Percentiles rank a stretch among this genome's conserved stretches.
phyloP scores from a whole-genome alignment of 2,329 filamentous ascomycete species.

The Colletotrichum tropicicola region DNA sequence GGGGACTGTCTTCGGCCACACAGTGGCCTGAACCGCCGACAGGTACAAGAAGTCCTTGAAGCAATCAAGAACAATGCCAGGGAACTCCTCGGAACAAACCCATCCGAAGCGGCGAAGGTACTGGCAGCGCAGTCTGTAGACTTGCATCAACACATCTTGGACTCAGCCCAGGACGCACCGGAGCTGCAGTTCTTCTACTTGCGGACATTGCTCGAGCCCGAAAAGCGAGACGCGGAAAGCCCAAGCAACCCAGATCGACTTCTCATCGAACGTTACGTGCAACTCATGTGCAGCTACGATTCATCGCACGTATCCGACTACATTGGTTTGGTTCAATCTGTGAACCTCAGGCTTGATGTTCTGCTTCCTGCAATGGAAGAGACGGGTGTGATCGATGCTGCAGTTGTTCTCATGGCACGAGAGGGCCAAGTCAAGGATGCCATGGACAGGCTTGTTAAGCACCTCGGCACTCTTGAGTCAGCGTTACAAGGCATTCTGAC shows the following conservation, averaged over 20 bases:
- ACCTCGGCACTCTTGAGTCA: slow-evolving; percentile 81
- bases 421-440: slow-evolving; percentile 86
- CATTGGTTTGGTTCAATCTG: slow-evolving; percentile 77
- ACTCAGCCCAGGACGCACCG: slow-evolving; percentile 66
- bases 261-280: slow-evolving; percentile 85
- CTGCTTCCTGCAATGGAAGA: slow-evolving; percentile 89
- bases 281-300: slow-evolving; percentile 89
- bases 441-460: slow-evolving; percentile 84
- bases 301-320: slow-evolving; percentile 86
- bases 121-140: slow-evolving; percentile 69
- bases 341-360: slow-evolving; percentile 76
- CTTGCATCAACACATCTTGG: slow-evolving; percentile 73
- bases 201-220: slow-evolving; percentile 74
- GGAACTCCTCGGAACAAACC: slow-evolving; percentile 74
- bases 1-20: slow-evolving; percentile 75
- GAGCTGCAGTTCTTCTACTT: slow-evolving; percentile 81
- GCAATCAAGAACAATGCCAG: slow-evolving; percentile 73
- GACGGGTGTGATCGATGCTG: slow-evolving; percentile 90
- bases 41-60: slow-evolving; percentile 74
- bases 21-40: slow-evolving; percentile 71
- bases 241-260: slow-evolving; percentile 54
- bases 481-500: slow-evolving; percentile 78
- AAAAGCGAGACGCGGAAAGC: slow-evolving; percentile 40
- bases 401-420: slow-evolving; percentile 87
- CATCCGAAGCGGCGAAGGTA: slow-evolving; percentile 70